Conservation (phyloP, 352 stramenopile genomes). For the Phytopythium aichiense region DNA sequence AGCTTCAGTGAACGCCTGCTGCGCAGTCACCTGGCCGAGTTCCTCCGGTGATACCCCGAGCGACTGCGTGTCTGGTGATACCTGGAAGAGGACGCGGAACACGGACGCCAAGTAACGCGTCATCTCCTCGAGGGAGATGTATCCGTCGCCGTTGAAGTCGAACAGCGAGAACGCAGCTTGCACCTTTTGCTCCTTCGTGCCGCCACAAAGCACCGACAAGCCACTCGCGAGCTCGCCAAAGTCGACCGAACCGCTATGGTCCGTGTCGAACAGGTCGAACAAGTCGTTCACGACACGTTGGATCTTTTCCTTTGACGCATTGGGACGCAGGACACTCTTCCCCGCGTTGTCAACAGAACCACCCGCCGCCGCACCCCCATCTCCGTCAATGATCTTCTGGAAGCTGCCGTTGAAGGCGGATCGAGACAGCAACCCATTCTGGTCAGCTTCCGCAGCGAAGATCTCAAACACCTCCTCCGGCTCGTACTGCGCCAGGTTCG, state of each 20-base stretch:
- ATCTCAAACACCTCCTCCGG: conserved; percentile 87
- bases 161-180: conserved; percentile 82
- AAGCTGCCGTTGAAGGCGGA: conserved; percentile 81
- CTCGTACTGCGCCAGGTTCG: conserved; percentile 69
- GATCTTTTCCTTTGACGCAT: conserved; percentile 27
- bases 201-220: conserved; percentile 76
- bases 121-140: conserved; percentile 87
- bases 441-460: conserved; percentile 72
- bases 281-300: conserved; percentile 57
- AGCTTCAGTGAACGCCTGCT: conserved; percentile 73
- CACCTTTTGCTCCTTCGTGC: conserved; percentile 85
- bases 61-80: conserved; percentile 57
- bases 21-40: conserved; percentile 69
- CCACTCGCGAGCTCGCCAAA: conserved; percentile 83
- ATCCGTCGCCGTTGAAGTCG: conserved; percentile 87
- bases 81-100: conserved; percentile 83
- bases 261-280: conserved; percentile 80
- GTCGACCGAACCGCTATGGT: conserved; percentile 70
- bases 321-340: conserved; percentile 10
- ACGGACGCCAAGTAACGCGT: conserved; percentile 84
- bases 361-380: not conserved
- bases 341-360: not conserved
- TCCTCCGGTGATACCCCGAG: conserved; percentile 70
- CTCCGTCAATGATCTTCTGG: conserved; percentile 48
- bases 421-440: conserved; percentile 65